Evolutionary conservation across 2,329 filamentous ascomycete genomes (phyloP), one percentile per base, ranked within the genome.

Genomic region (Monosporascus sp.): DNA sequence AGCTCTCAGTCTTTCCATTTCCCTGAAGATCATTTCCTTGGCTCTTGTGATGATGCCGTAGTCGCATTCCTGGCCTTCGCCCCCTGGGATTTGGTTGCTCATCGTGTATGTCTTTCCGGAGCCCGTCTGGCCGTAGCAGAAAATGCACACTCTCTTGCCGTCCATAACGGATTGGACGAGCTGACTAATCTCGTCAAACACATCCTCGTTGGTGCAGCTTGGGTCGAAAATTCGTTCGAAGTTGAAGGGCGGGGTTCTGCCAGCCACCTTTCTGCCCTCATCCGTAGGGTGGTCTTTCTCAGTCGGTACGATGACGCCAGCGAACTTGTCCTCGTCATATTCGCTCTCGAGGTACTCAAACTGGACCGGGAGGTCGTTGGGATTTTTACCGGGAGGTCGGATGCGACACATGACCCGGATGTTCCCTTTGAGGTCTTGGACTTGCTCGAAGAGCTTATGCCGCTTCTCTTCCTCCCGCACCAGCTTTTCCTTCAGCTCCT

Each of bases 391-490:
- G 0, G 87, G 76, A 1, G 94, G 94, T 41, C 95, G 87, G 27
- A 97, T 93, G 68, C 94, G 86, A 67, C 93, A 97, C 84, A 99
- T 99, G 60, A 99, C 94, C 20, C 94, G 88, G 65, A 99, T 99
- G 67, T 99, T 99, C 63, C 94, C 94, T 70, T 96, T 97, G 55
- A 99, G 82, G 67, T 99, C 94, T 69, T 99, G 91, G 47, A 99
- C 93, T 69, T 96, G 94, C 72, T 97, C 97, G 76, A 97, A 96
- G 0, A 99, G 80, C 62, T 95, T 93, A 22, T 94, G 84, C 16
- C 94, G 85, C 49, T 96, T 78, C 1, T 89, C 94, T 72, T 99
- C 94, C 67, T 97, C 94, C 64, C 87, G 90, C 58, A 94, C 87
- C 27, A 99, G 78, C 66, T 94, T 96, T 59, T 90, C 84, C 53